These are phyloP conservation scores for Pseudocercospora ulei DNA, from an alignment of 2,329 filamentous ascomycete species.

Conservation along the genomic window DNA sequence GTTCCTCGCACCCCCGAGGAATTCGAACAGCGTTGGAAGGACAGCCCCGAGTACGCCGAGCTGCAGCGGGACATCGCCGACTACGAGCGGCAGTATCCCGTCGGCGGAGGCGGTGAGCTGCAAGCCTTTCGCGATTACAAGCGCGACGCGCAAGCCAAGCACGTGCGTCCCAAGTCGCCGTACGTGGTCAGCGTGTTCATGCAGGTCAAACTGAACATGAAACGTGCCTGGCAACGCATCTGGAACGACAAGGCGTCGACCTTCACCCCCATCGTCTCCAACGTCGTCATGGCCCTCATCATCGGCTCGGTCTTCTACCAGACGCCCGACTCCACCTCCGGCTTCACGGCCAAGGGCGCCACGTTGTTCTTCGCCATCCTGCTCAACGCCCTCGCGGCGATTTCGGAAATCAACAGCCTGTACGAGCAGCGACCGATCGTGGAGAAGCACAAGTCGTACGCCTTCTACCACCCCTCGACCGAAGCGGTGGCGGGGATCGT, in stretches of 20 bases:
- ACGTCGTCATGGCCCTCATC: slow-evolving; percentile 65
- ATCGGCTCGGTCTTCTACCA: slow-evolving; percentile 70
- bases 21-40: slow-evolving; percentile 56
- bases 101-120: slow-evolving; percentile 66
- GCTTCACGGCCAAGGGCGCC: slow-evolving; percentile 72
- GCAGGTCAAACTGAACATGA: slow-evolving; percentile 73
- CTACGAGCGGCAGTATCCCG: slow-evolving; percentile 53
- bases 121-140: too few species aligned
- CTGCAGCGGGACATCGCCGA: slow-evolving; percentile 63
- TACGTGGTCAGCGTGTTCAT: slow-evolving; percentile 76
- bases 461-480: slow-evolving; percentile 72
- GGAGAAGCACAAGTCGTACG: slow-evolving; percentile 75
- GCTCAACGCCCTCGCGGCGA: slow-evolving; percentile 82
- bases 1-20: slow-evolving; percentile 61
- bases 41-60: slow-evolving; percentile 51
- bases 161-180: slow-evolving; percentile 61
- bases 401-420: slow-evolving; percentile 62
- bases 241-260: slow-evolving; percentile 77
- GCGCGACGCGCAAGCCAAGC: slow-evolving; percentile 72
- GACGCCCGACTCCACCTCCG: slow-evolving; percentile 53
- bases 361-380: slow-evolving; percentile 69
- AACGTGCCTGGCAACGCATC: slow-evolving; percentile 75
- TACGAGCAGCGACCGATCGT: slow-evolving; percentile 70
- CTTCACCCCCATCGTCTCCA: slow-evolving; percentile 59
- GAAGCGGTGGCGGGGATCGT: slow-evolving; percentile 76